Base-by-base conservation (phyloP, 2,329 filamentous ascomycete genomes). In the Alternaria burnsii region DNA sequence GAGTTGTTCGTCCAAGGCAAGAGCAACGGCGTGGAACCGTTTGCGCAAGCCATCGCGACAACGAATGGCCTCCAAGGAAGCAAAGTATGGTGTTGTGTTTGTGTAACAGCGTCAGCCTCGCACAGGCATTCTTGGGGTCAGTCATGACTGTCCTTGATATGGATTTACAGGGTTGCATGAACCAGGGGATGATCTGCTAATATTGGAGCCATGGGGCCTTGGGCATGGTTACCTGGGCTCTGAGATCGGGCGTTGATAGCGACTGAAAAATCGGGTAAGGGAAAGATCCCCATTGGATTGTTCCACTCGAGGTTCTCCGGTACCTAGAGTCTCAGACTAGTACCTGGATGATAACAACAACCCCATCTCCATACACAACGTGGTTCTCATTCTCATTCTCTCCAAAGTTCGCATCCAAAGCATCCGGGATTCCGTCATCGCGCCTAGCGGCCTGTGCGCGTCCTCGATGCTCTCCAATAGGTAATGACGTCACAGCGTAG, bases 1-100 rank as follows among this genome's bases (percentile, higher is more conserved):
- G 65, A 57, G 38, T 65, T 61, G 55, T 68, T 68, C 16, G 65
- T 58, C 65, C 65, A 68, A 3, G 65, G 65, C 42, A 68, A 24
- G 11, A 68, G 54, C 60, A 68, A 53, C 43, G 65, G 63, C 46
- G 40, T 58, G 12, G 65, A 67, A 55, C 65, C 62, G 41, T 67
- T 67, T 28, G 65, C 36, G 44, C 65, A 67, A 30, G 62, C 64
- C 64, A 67, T 67, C 10, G 41, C 32, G n/a, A 55, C 57, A 38
- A 47, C 20, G 11, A 46, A 20, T 41, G 32, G 20, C 56, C 54
- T 44, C 51, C 38, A 32, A 30, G 22, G 48, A 32, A n/a, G 43
- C 30, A 42, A 24, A 43, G 11, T 55, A 32, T 24, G 26, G 24
- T 18, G 44, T 58, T 43, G 50, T 41, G 30, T 58, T 26, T 30